phyloP scores from a whole-genome alignment of 805 yeast genomes.

The Kodamaea sagamina region DNA sequence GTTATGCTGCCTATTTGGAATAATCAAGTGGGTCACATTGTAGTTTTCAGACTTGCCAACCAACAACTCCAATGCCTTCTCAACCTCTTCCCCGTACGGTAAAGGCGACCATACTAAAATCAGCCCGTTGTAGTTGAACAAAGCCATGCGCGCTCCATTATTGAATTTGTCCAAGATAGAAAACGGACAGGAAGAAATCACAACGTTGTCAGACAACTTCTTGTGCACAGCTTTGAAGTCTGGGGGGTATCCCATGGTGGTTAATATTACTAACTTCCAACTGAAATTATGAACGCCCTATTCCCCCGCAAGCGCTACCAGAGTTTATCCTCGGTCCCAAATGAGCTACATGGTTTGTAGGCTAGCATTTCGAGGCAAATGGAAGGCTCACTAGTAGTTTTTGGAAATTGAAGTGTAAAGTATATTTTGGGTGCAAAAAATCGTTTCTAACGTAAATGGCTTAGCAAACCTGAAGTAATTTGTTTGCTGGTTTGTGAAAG shows the following conservation, averaged over 20 bases:
- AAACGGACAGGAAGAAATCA: conserved; percentile 37
- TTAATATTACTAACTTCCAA: not conserved
- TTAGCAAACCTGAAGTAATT: too few relatives aligned
- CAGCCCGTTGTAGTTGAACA: conserved; percentile 26
- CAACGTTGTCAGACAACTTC: conserved; percentile 34
- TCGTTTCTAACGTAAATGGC: too few relatives aligned
- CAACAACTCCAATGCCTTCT: conserved; percentile 16
- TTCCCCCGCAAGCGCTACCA: too few relatives aligned
- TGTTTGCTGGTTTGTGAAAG: too few relatives aligned
- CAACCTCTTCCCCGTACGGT: conserved; percentile 17
- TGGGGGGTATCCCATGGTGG: conserved; percentile 37
- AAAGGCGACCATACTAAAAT: conserved; percentile 19
- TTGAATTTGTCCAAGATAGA: conserved; percentile 31
- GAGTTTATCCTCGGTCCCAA: too few relatives aligned
- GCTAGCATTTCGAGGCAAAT: too few relatives aligned
- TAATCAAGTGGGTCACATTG: conserved; percentile 16
- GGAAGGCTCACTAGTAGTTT: too few relatives aligned
- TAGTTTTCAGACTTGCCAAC: conserved; percentile 10
- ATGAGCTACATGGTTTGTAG: too few relatives aligned
- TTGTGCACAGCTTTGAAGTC: conserved; percentile 33
- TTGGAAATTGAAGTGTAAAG: not conserved
- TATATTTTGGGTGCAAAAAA: conserved; percentile 1
- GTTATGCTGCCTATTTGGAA: conserved; percentile 18
- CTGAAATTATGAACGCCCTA: too few relatives aligned
- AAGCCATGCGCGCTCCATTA: conserved; percentile 46